Conservation (phyloP, 441 rosid species). For the Gossypium trilobum region DNA sequence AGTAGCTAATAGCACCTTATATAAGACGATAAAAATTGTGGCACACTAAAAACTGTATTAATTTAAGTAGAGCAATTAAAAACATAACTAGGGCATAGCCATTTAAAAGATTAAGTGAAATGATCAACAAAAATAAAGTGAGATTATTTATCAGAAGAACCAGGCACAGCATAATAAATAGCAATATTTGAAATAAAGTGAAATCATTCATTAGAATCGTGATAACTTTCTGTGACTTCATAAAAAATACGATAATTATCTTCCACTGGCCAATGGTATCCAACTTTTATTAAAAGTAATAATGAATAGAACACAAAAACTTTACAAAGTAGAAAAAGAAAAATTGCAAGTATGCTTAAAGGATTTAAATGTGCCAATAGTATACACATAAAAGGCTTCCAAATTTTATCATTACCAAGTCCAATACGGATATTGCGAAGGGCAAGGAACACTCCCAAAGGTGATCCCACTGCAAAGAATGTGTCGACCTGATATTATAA, state of each 20-base stretch:
- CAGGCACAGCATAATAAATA: conserved; percentile 6
- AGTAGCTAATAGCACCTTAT: not conserved
- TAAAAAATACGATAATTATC: not conserved
- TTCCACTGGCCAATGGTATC: not conserved
- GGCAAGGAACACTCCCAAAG: conserved; percentile 89
- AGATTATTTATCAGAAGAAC: not conserved
- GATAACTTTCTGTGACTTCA: not conserved
- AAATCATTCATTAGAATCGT: not conserved
- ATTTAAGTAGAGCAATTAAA: not conserved
- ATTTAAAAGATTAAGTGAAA: not conserved
- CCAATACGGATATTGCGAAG: conserved; percentile 85
- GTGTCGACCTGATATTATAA: conserved; percentile 66
- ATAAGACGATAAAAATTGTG: not conserved
- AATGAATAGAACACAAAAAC: not conserved
- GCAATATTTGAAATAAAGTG: conserved; percentile 1
- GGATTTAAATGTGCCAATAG: not conserved
- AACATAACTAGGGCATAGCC: not conserved
- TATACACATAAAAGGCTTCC: not conserved
- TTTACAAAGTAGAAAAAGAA: not conserved
- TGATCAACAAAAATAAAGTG: not conserved
- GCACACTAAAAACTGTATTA: not conserved
- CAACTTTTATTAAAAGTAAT: not conserved
- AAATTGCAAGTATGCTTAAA: not conserved
- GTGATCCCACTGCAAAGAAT: conserved; percentile 96
- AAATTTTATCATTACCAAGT: conserved; percentile 40